Evolutionary conservation across 163 green algal genomes (phyloP).

Genomic region (Botryococcus braunii): DNA sequence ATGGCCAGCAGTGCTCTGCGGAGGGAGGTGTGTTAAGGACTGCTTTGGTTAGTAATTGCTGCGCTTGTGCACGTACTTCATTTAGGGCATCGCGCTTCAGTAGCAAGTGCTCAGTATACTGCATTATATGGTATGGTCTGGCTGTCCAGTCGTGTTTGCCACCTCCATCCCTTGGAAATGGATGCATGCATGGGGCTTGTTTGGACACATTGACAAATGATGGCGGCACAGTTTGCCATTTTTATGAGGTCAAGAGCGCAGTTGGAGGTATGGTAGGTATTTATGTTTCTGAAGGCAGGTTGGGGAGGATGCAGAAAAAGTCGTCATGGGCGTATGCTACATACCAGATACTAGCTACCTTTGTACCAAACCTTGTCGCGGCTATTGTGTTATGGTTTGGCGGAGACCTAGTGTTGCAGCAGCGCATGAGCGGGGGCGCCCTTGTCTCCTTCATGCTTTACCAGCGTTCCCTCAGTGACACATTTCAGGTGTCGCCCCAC

Average conservation of each 20-base stretch:
- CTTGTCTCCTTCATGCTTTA: slow-evolving; percentile 88
- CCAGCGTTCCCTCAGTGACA: slow-evolving; percentile 55
- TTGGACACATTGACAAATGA: not conserved
- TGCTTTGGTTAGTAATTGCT: no score
- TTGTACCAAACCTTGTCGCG: slow-evolving; percentile 51
- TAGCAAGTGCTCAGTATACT: not conserved
- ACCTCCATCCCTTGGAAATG: no score
- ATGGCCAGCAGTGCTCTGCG: no score
- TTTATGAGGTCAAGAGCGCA: no score
- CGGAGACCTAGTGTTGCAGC: slow-evolving; percentile 55
- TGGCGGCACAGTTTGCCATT: not conserved
- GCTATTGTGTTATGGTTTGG: slow-evolving; percentile 30
- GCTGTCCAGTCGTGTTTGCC: not conserved
- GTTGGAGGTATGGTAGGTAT: no score
- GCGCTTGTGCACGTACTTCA: no score
- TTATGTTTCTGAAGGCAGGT: no score
- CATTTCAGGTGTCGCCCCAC: slow-evolving; percentile 65
- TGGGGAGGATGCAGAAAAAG: slow-evolving; percentile 27
- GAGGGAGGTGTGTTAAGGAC: no score
- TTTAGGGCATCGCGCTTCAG: not conserved
- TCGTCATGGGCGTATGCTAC: slow-evolving; percentile 38
- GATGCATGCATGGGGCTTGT: no score
- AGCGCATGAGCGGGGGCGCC: slow-evolving; percentile 49
- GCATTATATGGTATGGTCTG: not conserved
- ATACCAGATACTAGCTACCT: slow-evolving; percentile 62